A percentile compares a stretch with the other conserved stretches of the same genome.
phyloP scores from a whole-genome alignment of 2,329 filamentous ascomycete genomes.

The Fusarium xyrophilum region DNA sequence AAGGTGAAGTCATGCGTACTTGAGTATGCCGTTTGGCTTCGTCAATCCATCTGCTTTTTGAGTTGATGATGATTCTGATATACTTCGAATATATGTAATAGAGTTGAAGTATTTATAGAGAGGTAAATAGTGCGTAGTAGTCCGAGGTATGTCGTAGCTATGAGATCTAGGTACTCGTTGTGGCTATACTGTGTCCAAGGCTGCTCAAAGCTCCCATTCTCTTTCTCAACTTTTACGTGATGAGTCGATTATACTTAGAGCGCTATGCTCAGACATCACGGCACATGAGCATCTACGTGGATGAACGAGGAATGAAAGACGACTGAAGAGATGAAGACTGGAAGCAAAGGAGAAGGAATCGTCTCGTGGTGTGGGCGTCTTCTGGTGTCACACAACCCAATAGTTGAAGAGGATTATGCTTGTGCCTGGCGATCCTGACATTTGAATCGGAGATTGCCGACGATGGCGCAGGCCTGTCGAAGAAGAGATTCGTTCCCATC shows the following conservation, averaged over 20 bases:
- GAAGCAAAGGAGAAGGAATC: constrained; percentile 40
- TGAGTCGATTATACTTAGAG: constrained; percentile 56
- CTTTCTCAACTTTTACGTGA: constrained; percentile 57
- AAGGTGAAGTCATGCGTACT: neutral
- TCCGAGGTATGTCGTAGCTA: neutral
- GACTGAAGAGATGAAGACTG: neutral
- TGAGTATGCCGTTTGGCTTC: neutral
- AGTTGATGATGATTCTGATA: neutral
- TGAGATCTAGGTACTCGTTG: too few species aligned
- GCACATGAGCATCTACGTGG: constrained; percentile 20
- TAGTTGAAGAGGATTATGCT: constrained; percentile 61
- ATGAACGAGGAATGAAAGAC: constrained; percentile 25
- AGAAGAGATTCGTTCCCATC: constrained; percentile 35
- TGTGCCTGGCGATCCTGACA: constrained; percentile 37
- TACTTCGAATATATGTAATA: neutral
- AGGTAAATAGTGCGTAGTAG: neutral
- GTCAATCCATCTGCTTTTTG: neutral
- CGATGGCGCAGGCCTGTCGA: constrained; percentile 10
- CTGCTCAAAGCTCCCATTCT: constrained; percentile 47
- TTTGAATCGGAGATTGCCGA: neutral
- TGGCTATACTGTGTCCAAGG: neutral
- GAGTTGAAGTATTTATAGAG: neutral
- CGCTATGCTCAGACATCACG: constrained; percentile 48
- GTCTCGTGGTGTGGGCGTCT: constrained; percentile 55
- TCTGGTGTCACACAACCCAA: constrained; percentile 57